Evolutionary conservation across 169 alveolate genomes (phyloP).

Genomic region (Neospora caninum): DNA sequence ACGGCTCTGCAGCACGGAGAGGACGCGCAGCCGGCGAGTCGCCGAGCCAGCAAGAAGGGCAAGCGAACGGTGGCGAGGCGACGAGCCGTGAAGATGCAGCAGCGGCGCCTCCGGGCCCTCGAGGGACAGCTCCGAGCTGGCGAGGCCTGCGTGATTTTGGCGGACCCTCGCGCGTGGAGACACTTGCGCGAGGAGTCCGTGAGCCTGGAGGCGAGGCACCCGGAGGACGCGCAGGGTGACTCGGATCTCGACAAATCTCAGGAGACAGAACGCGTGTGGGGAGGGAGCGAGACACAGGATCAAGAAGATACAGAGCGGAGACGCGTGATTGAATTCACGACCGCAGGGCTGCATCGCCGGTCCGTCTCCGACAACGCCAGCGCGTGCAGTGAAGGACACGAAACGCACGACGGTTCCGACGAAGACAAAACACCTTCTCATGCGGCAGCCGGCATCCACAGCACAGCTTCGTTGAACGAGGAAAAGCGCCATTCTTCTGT

Average conservation of each 20-base stretch:
- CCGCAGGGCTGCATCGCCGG: neutral
- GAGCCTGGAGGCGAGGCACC: neutral
- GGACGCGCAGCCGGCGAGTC: neutral
- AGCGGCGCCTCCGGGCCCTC: neutral
- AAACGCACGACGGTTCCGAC: neutral
- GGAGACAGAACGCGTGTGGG: neutral
- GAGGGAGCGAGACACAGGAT: neutral
- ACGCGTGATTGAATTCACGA: neutral
- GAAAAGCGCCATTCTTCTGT: neutral
- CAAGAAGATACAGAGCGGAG: neutral
- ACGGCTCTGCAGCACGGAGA: neutral
- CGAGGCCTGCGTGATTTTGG: neutral
- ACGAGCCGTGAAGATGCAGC: constrained; percentile 13
- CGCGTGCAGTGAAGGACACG: neutral
- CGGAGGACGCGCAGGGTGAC: neutral
- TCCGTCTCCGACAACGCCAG: neutral
- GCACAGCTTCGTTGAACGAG: neutral
- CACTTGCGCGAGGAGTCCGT: neutral
- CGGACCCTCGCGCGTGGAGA: neutral
- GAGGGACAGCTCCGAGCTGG: neutral
- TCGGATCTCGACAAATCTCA: neutral
- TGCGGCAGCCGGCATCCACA: neutral
- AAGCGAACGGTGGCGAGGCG: neutral
- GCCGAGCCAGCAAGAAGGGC: neutral
- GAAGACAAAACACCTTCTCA: neutral